Evolutionary conservation across 2,329 filamentous ascomycete genomes (phyloP).

Genomic region (Fusarium nanum): DNA sequence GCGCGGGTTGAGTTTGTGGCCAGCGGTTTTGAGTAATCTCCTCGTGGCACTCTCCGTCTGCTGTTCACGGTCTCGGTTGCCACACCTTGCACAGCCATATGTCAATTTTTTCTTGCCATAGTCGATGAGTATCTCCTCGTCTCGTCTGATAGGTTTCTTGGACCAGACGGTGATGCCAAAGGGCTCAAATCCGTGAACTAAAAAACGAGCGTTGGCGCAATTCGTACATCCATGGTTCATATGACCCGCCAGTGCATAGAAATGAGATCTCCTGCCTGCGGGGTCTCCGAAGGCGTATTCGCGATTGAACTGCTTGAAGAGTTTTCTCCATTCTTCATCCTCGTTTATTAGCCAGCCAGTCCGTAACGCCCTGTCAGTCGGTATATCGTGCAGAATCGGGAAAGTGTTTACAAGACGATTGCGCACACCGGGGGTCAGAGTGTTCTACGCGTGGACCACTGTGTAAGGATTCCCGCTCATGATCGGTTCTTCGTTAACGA

Average conservation of each 20-base stretch:
- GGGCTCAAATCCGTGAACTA: slow-evolving; percentile 1
- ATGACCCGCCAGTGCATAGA: slow-evolving; percentile 39
- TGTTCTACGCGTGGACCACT: slow-evolving; percentile 30
- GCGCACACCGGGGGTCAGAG: not conserved
- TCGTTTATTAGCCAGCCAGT: not conserved
- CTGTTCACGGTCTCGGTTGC: not conserved
- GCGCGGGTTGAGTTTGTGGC: not conserved
- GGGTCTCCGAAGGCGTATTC: slow-evolving; percentile 45
- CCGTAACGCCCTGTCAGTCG: not conserved
- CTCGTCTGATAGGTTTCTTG: slow-evolving; percentile 33
- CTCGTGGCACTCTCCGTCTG: not conserved
- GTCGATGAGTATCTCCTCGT: slow-evolving; percentile 53
- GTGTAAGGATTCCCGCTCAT: slow-evolving; percentile 24
- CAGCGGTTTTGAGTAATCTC: not conserved
- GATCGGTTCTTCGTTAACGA: slow-evolving; percentile 34
- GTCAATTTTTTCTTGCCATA: slow-evolving; percentile 48
- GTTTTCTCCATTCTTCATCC: fast-evolving
- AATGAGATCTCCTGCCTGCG: slow-evolving; percentile 2
- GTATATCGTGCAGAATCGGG: slow-evolving; percentile 22
- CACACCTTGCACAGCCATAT: slow-evolving; percentile 46
- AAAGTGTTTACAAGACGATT: slow-evolving; percentile 8
- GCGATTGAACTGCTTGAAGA: not conserved
- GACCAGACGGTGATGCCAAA: slow-evolving; percentile 38
- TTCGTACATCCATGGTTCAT: slow-evolving; percentile 52
- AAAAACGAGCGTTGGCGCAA: slow-evolving; percentile 46